Evolutionary conservation across 2,329 filamentous ascomycete species (phyloP), one percentile per base, ranked within the genome.

Genomic region (Cephalotrichum gorgonifer): DNA sequence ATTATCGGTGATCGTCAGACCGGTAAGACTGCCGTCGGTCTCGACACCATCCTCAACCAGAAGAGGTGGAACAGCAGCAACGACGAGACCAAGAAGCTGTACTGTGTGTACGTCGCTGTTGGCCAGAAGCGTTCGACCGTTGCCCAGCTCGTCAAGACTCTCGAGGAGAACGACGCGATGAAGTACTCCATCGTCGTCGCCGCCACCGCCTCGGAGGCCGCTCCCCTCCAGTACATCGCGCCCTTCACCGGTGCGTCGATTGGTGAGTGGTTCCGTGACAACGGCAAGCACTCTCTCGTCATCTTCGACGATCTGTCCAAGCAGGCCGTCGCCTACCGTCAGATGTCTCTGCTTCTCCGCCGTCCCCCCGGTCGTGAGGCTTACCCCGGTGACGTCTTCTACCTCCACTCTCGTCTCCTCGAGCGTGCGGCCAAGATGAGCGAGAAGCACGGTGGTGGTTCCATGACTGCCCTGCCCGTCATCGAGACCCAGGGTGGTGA

Each of bases 1-100:
- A 97, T 98, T 73, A 98, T 98, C 74, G 93, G 93, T 79, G 93
- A 98, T 71, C 93, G 93, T 89, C 93, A 98, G 78, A 98, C 93
- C 64, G 93, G 93, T 74, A 98, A 98, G 86, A 98, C 93, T 68
- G 93, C 93, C 64, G 91, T 98, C 69, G 91, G 86, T 65, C 88
- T 98, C 55, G 93, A 98, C 71, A 83, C 91, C 71, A 97, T 98
- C 62, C 85, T 98, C 55, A 98, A 98, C 86, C 93, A 98, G 81
- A 94, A 93, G 83, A 82, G 91, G 67, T 97, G 91, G 91, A 98
- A 98, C 83, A 77, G 73, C 69, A 64, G 72, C 67, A 78, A 67
- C 71, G 90, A 96, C 68, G 93, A 98, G 83, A 75, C 71, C 69
- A 91, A 96, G 86, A 98, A 98, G 84, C 88, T 98, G 52, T 98